Conservation (phyloP, 257 asterid species). For the Lavandula angustifolia region DNA sequence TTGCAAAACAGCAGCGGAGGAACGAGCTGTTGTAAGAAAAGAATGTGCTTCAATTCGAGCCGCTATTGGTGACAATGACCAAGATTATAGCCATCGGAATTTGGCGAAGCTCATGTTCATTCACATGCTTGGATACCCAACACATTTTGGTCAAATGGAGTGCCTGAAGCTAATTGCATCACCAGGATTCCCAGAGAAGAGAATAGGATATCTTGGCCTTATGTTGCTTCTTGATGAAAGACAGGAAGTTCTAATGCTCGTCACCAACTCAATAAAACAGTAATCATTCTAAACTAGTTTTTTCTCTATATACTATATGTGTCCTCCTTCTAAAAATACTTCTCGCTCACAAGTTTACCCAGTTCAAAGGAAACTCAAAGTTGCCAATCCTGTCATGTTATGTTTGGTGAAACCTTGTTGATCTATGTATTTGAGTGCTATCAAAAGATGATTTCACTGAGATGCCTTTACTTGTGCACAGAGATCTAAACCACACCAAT, state of each 20-base stretch:
- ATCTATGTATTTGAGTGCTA: conserved; percentile 21
- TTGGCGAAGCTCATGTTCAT: conserved; percentile 94
- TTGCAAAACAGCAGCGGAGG: conserved; percentile 95
- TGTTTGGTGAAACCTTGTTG: conserved; percentile 27
- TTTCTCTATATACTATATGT: neutral
- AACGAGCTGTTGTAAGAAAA: conserved; percentile 87
- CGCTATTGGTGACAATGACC: conserved; percentile 82
- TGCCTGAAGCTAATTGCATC: conserved; percentile 89
- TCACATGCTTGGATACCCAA: conserved; percentile 97
- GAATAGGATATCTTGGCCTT: conserved; percentile 95
- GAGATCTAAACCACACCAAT: conserved; percentile 93
- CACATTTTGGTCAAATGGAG: conserved; percentile 99
- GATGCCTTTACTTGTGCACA: conserved; percentile 54
- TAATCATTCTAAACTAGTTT: conserved; percentile 41
- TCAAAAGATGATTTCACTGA: conserved; percentile 20
- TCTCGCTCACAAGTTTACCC: conserved; percentile 13
- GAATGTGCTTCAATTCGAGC: conserved; percentile 95
- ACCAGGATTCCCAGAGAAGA: conserved; percentile 96
- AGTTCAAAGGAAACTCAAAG: conserved; percentile 18
- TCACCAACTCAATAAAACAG: conserved; percentile 96
- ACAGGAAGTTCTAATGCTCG: conserved; percentile 95
- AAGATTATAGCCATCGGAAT: conserved; percentile 84
- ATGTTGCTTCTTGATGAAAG: conserved; percentile 97
- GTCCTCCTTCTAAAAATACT: conserved; percentile 20
- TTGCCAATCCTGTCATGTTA: conserved; percentile 16